Percentiles rank a stretch among this genome's conserved stretches.
Evolutionary conservation across 371 early-diverging fungal genomes (phyloP).

Genomic region (Mucor plumbeus): DNA sequence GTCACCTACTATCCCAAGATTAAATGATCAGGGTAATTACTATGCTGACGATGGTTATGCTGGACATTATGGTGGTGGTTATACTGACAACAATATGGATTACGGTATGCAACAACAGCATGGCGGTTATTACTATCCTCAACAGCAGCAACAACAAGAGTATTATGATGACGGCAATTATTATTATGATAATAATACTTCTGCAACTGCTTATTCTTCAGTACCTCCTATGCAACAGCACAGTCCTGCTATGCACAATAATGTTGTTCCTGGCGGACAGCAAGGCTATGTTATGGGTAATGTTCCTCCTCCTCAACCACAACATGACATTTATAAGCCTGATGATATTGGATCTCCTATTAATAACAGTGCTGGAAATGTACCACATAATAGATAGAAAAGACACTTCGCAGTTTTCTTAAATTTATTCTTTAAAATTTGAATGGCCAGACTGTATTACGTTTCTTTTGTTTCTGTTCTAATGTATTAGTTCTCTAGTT

Average conservation of each 20-base stretch:
- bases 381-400: slow-evolving; percentile 12
- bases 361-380: slow-evolving; percentile 1
- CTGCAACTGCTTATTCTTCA: slow-evolving; percentile 23
- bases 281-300: slow-evolving; percentile 20
- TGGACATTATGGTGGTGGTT: slow-evolving; percentile 22
- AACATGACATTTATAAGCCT: slow-evolving; percentile 27
- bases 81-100: slow-evolving; percentile 28
- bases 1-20: slow-evolving; percentile 46
- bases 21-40: slow-evolving; percentile 51
- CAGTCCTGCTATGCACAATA: slow-evolving; percentile 4
- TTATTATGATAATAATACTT: slow-evolving; percentile 36
- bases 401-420: neutral
- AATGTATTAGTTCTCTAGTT: too few species aligned
- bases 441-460: too few species aligned
- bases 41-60: slow-evolving; percentile 33
- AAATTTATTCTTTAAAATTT: too few species aligned
- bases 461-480: too few species aligned
- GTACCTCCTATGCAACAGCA: slow-evolving; percentile 18
- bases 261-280: neutral
- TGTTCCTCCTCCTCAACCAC: slow-evolving; percentile 9
- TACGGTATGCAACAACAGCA: slow-evolving; percentile 4
- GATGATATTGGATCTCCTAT: slow-evolving; percentile 20
- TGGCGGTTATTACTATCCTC: slow-evolving; percentile 35
- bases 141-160: slow-evolving; percentile 32
- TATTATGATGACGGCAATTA: slow-evolving; percentile 42